A percentile compares a stretch with the other conserved stretches of the same genome.
Conservation (phyloP, 2,329 filamentous ascomycete genomes). For the Pseudogymnoascus sp. region DNA sequence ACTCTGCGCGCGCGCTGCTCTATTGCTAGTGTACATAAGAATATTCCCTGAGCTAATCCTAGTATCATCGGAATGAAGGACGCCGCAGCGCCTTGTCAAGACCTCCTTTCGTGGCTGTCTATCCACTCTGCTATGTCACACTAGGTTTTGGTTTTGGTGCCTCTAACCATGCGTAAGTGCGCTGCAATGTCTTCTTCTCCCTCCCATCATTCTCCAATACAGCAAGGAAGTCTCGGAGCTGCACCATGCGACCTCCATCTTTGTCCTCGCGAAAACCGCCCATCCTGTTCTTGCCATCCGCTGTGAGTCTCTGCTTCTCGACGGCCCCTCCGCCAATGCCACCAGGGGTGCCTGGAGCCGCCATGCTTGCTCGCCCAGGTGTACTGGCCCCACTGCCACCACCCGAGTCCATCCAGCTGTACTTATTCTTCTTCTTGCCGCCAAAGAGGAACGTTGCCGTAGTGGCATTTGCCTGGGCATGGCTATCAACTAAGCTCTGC, state of each 20-base stretch:
- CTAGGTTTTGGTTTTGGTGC: constrained; percentile 20
- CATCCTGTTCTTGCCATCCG: constrained; percentile 52
- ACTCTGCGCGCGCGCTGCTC: neutral
- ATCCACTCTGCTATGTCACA: neutral
- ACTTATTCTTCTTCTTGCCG: constrained; percentile 60
- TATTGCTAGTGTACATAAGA: neutral
- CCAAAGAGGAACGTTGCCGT: constrained; percentile 67
- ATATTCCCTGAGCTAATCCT: neutral
- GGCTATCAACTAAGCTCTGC: constrained; percentile 68
- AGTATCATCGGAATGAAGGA: neutral
- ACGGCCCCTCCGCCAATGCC: constrained; percentile 28
- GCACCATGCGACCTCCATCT: constrained; percentile 68
- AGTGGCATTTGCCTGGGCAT: constrained; percentile 75
- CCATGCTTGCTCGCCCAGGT: constrained; percentile 30
- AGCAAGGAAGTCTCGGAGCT: constrained; percentile 73
- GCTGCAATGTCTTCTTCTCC: constrained; percentile 55
- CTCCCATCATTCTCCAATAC: constrained; percentile 72
- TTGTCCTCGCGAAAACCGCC: constrained; percentile 74
- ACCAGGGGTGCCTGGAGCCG: constrained; percentile 30
- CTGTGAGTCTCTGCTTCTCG: constrained; percentile 40
- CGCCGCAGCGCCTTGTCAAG: neutral
- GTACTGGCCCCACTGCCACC: constrained; percentile 47
- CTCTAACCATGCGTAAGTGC: constrained; percentile 24
- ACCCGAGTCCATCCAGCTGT: constrained; percentile 64
- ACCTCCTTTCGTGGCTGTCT: neutral